Evolutionary conservation across 208 protist species (phyloP), one percentile per base, ranked within the genome.

Genomic region (Herpetomonas samuelpessoai): DNA sequence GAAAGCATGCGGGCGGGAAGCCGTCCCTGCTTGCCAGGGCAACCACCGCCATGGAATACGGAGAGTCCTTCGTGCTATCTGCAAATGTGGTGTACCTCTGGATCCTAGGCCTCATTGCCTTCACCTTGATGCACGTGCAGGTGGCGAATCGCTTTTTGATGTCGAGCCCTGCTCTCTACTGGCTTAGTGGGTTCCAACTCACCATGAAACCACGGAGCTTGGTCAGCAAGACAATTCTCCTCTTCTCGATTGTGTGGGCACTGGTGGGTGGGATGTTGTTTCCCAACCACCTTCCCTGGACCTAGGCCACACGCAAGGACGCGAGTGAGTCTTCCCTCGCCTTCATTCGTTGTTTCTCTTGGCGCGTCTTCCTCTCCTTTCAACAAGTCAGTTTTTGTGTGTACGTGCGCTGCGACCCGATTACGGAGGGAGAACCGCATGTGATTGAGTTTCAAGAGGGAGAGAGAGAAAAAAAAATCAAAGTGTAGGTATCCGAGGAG

Each of bases 261-360:
- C 61, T 80, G 30, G 56, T 78, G 19, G 87, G 87, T 4, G 74
- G 60, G 22, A 44, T 90, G 31, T 67, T 93, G 29, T 84, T 93
- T 46, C 66, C 83, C 1, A 91, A 93, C 50, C 73, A 84, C 48
- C 68, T 88, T 35, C 83, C 83, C 2, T 93, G 87, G 87, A 93
- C 87, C 30, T 91, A 66, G 80, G 39, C 3, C 16, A 41, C 38
- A 39, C 41, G 39, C 4, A 27, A 50, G 27, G 56, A 61, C 7
- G 56, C 45, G n/a, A 24, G 21, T 6, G n/a, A 61, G 16, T 38
- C 56, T n/a, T n/a, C n/a, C n/a, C n/a, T n/a, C n/a, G n/a, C n/a
- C n/a, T n/a, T n/a, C n/a, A n/a, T n/a, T n/a, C n/a, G n/a, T n/a
- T n/a, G n/a, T n/a, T n/a, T n/a, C n/a, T n/a, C n/a, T n/a, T n/a